These are phyloP conservation scores for Gilbertella persicaria DNA, from an alignment of 371 early-diverging fungal species.

Conservation along the genomic window DNA sequence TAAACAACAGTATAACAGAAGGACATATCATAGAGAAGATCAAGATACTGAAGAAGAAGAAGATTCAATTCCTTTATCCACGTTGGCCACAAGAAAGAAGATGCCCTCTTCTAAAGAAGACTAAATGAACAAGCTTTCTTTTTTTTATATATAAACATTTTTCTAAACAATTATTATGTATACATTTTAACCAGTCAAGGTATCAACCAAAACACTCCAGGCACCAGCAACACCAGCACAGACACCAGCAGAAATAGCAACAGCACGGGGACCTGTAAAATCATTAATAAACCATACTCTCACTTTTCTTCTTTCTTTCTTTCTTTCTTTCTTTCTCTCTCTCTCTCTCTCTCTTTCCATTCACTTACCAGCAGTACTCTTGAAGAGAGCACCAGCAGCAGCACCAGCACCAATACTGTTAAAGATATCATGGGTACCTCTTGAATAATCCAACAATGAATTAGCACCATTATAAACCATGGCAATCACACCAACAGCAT, in stretches of 20 bases:
- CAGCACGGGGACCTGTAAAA: constrained; percentile 43
- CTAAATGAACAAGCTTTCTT: background rate
- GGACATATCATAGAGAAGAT: background rate
- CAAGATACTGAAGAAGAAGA: background rate
- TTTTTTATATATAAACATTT: background rate
- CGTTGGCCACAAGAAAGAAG: constrained; percentile 10
- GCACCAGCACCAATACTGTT: constrained; percentile 76
- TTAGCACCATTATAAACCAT: constrained; percentile 81
- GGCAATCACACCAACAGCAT: constrained; percentile 81
- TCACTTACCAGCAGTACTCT: constrained; percentile 65
- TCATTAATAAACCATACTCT: constrained; percentile 17
- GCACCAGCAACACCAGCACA: constrained; percentile 60
- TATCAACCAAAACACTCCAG: constrained; percentile 1
- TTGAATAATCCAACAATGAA: constrained; percentile 62
- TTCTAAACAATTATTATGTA: background rate
- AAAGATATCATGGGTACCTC: constrained; percentile 68
- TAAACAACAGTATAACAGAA: constrained; percentile 8
- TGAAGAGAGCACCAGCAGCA: constrained; percentile 77
- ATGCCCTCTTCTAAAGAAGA: constrained; percentile 17
- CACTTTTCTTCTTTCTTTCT: background rate
- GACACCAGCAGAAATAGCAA: constrained; percentile 58
- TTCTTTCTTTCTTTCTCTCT: too few relatives aligned
- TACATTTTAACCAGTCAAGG: constrained; percentile 4
- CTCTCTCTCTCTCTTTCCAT: background rate
- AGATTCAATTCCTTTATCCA: constrained; percentile 15